A percentile compares a stretch with the other conserved stretches of the same genome.
phyloP scores from a whole-genome alignment of 148 eudicot species.

The Spergularia marina region DNA sequence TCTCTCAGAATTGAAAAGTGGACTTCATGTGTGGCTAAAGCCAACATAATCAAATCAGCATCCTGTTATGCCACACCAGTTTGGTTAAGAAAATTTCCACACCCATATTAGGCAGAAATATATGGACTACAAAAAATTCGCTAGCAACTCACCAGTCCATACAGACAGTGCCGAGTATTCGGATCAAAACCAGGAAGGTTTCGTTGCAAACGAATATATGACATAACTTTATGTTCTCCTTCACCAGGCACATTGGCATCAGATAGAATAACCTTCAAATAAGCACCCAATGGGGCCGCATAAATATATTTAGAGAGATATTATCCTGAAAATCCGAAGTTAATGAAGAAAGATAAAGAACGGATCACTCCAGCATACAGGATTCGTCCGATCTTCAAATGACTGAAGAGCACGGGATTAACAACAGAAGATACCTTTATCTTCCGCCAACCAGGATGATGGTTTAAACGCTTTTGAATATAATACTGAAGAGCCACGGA shows the following conservation, averaged over 20 bases:
- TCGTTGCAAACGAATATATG: constrained; percentile 92
- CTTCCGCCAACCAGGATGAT: constrained; percentile 73
- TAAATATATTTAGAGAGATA: constrained; percentile 48
- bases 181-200: constrained; percentile 89
- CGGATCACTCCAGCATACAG: constrained; percentile 49
- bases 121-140: not conserved
- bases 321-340: constrained; percentile 48
- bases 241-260: constrained; percentile 99
- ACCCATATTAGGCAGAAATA: not conserved
- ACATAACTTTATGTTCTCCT: constrained; percentile 98
- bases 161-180: constrained; percentile 89
- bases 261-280: constrained; percentile 94
- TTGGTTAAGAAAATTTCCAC: constrained; percentile 1
- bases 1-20: constrained; percentile 97
- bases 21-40: constrained; percentile 94
- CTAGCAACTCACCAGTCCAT: constrained; percentile 78
- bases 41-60: constrained; percentile 95
- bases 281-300: constrained; percentile 59
- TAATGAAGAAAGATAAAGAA: constrained; percentile 36
- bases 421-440: constrained; percentile 57
- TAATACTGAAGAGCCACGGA: constrained; percentile 92
- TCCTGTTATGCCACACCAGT: constrained; percentile 51
- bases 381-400: constrained; percentile 38
- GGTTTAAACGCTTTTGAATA: constrained; percentile 71
- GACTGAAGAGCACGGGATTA: constrained; percentile 23